Conservation (phyloP, 2,329 filamentous ascomycete genomes). For the Neurospora sp. region DNA sequence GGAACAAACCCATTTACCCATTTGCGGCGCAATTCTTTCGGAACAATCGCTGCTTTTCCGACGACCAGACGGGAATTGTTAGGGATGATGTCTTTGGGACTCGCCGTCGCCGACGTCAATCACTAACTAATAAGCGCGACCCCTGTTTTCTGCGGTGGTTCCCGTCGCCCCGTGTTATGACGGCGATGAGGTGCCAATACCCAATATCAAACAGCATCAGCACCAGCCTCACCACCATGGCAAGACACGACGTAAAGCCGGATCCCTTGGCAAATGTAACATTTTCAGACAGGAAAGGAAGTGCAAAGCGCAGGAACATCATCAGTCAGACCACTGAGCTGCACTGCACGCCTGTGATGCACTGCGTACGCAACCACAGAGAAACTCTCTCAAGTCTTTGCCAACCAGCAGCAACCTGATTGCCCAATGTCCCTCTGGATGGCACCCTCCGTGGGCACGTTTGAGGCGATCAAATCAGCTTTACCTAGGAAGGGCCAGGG, state of each 20-base stretch:
- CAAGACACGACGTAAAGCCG: not conserved
- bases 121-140: not conserved
- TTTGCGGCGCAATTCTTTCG: not conserved
- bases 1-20: not conserved
- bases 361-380: not conserved
- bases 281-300: not conserved
- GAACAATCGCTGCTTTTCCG: not conserved
- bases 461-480: not conserved
- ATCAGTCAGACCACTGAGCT: not conserved
- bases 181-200: not conserved
- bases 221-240: not conserved
- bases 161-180: not conserved
- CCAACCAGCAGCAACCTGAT: not conserved
- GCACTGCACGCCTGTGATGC: not conserved
- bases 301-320: not conserved
- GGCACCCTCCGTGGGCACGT: not conserved
- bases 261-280: not conserved
- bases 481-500: not conserved
- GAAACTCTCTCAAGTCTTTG: not conserved
- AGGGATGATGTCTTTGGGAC: not conserved
- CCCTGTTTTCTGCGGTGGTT: not conserved
- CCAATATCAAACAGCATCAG: not conserved
- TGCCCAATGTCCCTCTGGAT: not conserved
- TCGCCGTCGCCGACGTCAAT: not conserved
- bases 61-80: not conserved